Conservation (phyloP, 169 alveolate genomes). For the Cryptosporidium muris region DNA sequence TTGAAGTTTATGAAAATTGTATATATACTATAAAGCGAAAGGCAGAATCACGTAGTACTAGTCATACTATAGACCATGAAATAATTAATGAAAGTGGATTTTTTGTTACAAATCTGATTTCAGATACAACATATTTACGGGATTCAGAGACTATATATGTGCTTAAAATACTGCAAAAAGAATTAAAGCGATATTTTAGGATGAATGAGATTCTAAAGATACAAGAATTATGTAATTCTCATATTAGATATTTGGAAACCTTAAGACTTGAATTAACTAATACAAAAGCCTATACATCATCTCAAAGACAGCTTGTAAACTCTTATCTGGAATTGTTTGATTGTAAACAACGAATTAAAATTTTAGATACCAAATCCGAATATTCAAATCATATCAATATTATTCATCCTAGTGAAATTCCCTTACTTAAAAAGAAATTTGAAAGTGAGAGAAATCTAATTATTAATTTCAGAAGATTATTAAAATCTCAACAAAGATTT, state of each 20-base stretch:
- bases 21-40: slow-evolving; percentile 38
- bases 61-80: background rate
- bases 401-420: slow-evolving; percentile 13
- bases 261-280: slow-evolving; percentile 13
- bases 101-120: background rate
- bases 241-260: slow-evolving; percentile 34
- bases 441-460: background rate
- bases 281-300: slow-evolving; percentile 9
- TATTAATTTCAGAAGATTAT: background rate
- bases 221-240: background rate
- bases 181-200: slow-evolving; percentile 7
- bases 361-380: background rate
- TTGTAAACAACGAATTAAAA: slow-evolving; percentile 60
- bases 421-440: slow-evolving; percentile 4
- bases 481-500: background rate
- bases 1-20: slow-evolving; percentile 33
- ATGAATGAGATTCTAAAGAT: background rate
- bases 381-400: background rate
- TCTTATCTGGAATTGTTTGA: slow-evolving; percentile 50
- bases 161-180: slow-evolving; percentile 23
- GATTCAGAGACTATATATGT: slow-evolving; percentile 42
- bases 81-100: background rate
- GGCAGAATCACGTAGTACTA: background rate
- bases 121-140: slow-evolving; percentile 35
- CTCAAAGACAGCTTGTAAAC: slow-evolving; percentile 46